Percentiles rank a stretch among this genome's conserved stretches.
Conservation (phyloP, 1,284 basidiomycete genomes). For the Irpex lacteus region DNA sequence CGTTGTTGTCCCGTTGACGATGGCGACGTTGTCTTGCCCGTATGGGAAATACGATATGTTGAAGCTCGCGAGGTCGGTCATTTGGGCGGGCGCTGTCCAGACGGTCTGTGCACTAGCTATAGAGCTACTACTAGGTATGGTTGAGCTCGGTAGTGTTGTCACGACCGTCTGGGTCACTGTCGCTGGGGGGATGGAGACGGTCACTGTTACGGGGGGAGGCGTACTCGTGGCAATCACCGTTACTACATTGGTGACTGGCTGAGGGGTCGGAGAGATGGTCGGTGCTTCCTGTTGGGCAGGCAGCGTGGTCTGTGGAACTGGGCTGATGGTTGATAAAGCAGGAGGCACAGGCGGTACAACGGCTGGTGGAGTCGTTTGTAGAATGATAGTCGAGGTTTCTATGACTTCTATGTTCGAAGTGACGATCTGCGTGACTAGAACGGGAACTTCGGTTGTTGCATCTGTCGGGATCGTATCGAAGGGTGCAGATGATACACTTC, state of each 20-base stretch:
- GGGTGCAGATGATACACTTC: not conserved
- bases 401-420: constrained; percentile 17
- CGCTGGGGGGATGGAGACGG: constrained; percentile 29
- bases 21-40: constrained; percentile 53
- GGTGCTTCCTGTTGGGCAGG: not conserved
- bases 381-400: constrained; percentile 14
- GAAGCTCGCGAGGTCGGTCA: constrained; percentile 60
- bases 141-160: constrained; percentile 19
- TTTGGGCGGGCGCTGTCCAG: constrained; percentile 52
- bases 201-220: constrained; percentile 31
- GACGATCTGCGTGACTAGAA: constrained; percentile 18
- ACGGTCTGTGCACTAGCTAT: constrained; percentile 16
- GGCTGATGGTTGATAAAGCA: not conserved
- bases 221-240: constrained; percentile 29
- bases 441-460: constrained; percentile 1
- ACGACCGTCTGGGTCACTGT: constrained; percentile 31
- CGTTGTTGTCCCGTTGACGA: constrained; percentile 38
- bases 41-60: constrained; percentile 55
- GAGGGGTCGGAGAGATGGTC: not conserved
- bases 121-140: not conserved
- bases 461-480: not conserved
- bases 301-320: not conserved
- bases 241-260: constrained; percentile 17
- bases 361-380: constrained; percentile 4
- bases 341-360: not conserved